Percentiles rank a stretch among this genome's conserved stretches.
These are phyloP conservation scores for Ilex aquifolium DNA, from an alignment of 257 asterid species.

Conservation along the genomic window DNA sequence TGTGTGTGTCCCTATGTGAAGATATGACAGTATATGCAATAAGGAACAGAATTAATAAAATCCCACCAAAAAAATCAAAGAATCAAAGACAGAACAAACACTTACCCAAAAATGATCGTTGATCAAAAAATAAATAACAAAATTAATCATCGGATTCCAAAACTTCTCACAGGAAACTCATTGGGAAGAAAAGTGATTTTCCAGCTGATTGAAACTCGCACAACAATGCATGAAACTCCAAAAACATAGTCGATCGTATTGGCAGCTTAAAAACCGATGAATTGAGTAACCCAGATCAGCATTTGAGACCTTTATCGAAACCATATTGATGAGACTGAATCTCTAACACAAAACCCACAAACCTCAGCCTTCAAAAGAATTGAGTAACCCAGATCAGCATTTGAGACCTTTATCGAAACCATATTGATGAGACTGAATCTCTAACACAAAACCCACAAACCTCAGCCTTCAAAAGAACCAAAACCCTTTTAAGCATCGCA, in stretches of 20 bases:
- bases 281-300: constrained; percentile 18
- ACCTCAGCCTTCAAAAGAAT: constrained; percentile 2
- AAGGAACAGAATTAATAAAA: constrained; percentile 21
- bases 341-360: constrained; percentile 6
- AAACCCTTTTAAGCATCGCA: constrained; percentile 20
- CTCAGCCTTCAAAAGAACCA: constrained; percentile 5
- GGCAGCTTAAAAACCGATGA: constrained; percentile 35
- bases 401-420: constrained; percentile 18
- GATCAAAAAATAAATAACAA: too few relatives aligned
- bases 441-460: constrained; percentile 6
- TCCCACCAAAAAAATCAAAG: constrained; percentile 30
- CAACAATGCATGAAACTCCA: constrained; percentile 21
- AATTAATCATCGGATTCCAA: constrained; percentile 74
- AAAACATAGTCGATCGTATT: constrained; percentile 32
- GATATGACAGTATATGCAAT: background rate
- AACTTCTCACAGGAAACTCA: constrained; percentile 40
- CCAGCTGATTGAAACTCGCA: constrained; percentile 22
- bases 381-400: too few relatives aligned
- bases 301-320: constrained; percentile 12
- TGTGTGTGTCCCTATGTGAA: constrained; percentile 48
- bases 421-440: constrained; percentile 13
- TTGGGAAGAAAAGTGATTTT: constrained; percentile 22
- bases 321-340: constrained; percentile 24
- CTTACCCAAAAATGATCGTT: constrained; percentile 44
- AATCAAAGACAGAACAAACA: constrained; percentile 60